phyloP scores from a whole-genome alignment of 495 filamentous ascomycete species.

The Amphirosellinia nigrospora region DNA sequence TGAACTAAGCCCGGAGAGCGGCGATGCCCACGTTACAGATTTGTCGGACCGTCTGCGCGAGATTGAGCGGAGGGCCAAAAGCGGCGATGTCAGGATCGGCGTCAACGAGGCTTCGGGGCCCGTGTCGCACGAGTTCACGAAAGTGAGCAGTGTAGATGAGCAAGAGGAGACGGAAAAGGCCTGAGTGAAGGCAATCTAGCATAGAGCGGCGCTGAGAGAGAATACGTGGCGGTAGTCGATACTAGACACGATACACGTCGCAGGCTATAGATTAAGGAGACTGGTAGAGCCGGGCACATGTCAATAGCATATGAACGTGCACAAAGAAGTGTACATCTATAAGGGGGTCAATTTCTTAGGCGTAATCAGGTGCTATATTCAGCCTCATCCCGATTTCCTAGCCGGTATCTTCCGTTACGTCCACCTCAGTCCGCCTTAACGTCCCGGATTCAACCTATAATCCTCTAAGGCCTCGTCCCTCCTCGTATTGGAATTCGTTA shows the following conservation, averaged over 20 bases:
- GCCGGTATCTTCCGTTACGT: not conserved
- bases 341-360: not conserved
- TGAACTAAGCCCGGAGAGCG: constrained; percentile 75
- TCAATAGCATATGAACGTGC: not conserved
- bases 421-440: not conserved
- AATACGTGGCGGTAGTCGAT: not conserved
- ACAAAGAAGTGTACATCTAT: not conserved
- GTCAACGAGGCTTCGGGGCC: constrained; percentile 10
- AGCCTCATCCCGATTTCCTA: not conserved
- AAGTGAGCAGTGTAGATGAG: constrained; percentile 59
- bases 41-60: constrained; percentile 62
- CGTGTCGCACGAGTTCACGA: constrained; percentile 50
- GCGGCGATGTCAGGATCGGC: constrained; percentile 29
- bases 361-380: not conserved
- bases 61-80: constrained; percentile 49
- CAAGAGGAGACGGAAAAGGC: constrained; percentile 65
- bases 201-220: not conserved
- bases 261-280: constrained; percentile 4
- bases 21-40: constrained; percentile 80
- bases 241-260: not conserved
- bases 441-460: not conserved
- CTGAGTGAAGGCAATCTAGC: constrained; percentile 15
- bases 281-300: constrained; percentile 2
- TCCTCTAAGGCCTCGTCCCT: not conserved
- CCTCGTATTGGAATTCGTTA: constrained; percentile 14